Conservation (phyloP, 176 grass and related monocot genomes). For the Raddia guianensis region DNA sequence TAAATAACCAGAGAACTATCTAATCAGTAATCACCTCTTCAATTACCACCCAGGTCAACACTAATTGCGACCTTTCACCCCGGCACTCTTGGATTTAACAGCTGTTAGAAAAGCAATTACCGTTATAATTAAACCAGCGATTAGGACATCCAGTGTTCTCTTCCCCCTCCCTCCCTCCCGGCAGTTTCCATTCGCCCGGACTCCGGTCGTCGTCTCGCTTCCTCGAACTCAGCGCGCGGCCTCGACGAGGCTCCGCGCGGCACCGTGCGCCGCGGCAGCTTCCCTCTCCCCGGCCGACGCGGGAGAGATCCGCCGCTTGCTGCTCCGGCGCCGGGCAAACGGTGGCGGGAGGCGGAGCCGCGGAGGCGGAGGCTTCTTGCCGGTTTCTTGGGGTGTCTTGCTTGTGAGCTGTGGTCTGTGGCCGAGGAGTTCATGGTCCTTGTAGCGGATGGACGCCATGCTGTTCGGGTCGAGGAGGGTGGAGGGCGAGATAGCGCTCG, state of each 20-base stretch:
- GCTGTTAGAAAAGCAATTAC: background rate
- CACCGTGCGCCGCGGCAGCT: constrained; percentile 9
- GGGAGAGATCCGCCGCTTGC: background rate
- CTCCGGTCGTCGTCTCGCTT: background rate
- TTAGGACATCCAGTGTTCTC: background rate
- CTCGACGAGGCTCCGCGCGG: background rate
- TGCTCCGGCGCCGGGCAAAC: constrained; percentile 18
- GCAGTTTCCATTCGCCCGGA: background rate
- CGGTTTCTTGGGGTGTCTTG: background rate
- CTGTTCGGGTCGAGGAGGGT: constrained; percentile 75
- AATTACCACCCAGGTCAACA: background rate
- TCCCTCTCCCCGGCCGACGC: background rate
- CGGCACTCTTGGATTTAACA: background rate
- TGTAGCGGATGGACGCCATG: constrained; percentile 47
- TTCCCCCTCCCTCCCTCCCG: background rate
- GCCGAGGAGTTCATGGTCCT: constrained; percentile 34
- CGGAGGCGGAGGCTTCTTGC: background rate
- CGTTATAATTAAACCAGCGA: background rate
- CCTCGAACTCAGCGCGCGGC: background rate
- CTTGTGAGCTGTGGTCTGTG: background rate
- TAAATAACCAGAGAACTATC: background rate
- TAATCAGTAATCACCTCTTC: background rate
- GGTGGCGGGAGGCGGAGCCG: background rate
- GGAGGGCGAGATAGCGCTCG: constrained; percentile 62
- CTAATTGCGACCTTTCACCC: background rate